Evolutionary conservation across 1,284 basidiomycete genomes (phyloP).

Genomic region (Ganoderma lucidum): DNA sequence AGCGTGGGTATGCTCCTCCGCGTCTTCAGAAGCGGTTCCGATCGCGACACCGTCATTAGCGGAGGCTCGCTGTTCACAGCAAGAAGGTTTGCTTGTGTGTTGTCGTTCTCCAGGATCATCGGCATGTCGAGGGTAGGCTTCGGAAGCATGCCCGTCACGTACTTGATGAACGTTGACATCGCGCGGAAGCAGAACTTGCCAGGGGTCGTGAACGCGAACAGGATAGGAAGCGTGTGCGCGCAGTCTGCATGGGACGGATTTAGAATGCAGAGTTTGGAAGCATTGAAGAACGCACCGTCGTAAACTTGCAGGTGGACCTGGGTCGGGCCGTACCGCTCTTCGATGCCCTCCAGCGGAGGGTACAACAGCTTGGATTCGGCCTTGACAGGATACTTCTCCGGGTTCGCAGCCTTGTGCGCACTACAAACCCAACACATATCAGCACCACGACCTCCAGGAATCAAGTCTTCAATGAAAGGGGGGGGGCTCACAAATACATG

Average conservation of each 20-base stretch:
- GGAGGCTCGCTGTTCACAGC: neutral
- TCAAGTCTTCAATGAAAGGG: neutral
- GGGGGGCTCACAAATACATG: conserved; percentile 76
- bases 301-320: conserved; percentile 93
- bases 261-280: neutral
- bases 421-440: conserved; percentile 49
- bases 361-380: conserved; percentile 69
- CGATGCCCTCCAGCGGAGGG: conserved; percentile 72
- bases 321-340: conserved; percentile 71
- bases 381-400: conserved; percentile 74
- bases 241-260: conserved; percentile 55
- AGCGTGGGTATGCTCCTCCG: neutral
- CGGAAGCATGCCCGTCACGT: conserved; percentile 60
- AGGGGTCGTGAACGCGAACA: conserved; percentile 87
- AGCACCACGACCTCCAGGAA: neutral
- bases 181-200: conserved; percentile 82
- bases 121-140: conserved; percentile 10
- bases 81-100: conserved; percentile 16
- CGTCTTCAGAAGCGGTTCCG: conserved; percentile 9
- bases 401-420: conserved; percentile 92
- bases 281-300: conserved; percentile 59
- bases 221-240: conserved; percentile 78
- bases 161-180: conserved; percentile 71
- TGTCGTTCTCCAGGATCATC: conserved; percentile 12
- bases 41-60: neutral